These are phyloP conservation scores for Pseudogymnoascus destructans DNA, from an alignment of 2,329 filamentous ascomycete genomes.

Conservation along the genomic window DNA sequence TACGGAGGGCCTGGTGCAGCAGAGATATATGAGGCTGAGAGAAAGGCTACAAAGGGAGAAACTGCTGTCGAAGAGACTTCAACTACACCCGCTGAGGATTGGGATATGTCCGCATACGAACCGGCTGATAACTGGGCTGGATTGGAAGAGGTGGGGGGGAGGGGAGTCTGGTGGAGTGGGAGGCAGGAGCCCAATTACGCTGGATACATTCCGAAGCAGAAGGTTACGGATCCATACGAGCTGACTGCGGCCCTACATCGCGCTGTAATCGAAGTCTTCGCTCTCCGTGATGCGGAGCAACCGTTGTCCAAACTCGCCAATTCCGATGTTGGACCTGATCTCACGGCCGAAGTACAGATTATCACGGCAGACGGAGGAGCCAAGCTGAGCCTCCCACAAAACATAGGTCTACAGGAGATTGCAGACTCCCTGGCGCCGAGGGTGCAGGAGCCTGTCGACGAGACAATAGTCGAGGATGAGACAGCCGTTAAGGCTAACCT, in stretches of 20 bases:
- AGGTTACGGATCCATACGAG: constrained; percentile 26
- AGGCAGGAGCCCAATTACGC: constrained; percentile 25
- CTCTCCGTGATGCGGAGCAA: constrained; percentile 33
- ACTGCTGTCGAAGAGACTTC: background rate
- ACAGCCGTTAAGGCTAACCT: constrained; percentile 16
- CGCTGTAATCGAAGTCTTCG: constrained; percentile 41
- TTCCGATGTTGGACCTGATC: constrained; percentile 12
- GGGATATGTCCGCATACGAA: constrained; percentile 27
- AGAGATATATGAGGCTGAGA: constrained; percentile 21
- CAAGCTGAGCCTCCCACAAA: constrained; percentile 17
- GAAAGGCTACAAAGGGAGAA: constrained; percentile 13
- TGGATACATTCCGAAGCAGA: constrained; percentile 30
- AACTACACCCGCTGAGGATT: background rate
- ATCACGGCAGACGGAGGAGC: constrained; percentile 13
- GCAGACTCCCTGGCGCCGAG: constrained; percentile 8
- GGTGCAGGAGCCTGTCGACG: background rate
- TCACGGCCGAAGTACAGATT: constrained; percentile 21
- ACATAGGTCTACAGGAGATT: constrained; percentile 14
- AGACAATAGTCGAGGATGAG: constrained; percentile 11
- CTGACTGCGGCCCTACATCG: constrained; percentile 36
- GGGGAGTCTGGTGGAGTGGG: constrained; percentile 28
- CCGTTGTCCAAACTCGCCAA: constrained; percentile 17
- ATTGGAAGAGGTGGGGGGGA: constrained; percentile 40
- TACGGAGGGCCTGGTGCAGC: constrained; percentile 29
- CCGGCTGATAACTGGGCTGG: constrained; percentile 38